A percentile compares a stretch with the other conserved stretches of the same genome.
Evolutionary conservation across 345 rosid species (phyloP).

Genomic region (Geranium rotundifolium): DNA sequence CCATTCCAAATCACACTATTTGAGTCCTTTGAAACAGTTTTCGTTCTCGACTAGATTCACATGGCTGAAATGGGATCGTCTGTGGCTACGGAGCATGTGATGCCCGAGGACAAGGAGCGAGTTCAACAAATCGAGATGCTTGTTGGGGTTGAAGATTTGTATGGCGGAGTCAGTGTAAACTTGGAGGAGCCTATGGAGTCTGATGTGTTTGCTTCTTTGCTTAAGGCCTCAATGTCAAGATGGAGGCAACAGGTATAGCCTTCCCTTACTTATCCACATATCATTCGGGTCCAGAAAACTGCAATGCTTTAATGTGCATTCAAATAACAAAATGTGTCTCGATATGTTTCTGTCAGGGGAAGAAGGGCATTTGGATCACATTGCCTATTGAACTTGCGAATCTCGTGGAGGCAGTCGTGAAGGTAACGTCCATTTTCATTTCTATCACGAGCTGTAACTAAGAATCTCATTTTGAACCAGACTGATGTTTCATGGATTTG

Average conservation of each 20-base stretch:
- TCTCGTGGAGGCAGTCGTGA: slow-evolving; percentile 67
- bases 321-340: too few species aligned
- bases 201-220: not conserved
- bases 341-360: slow-evolving; percentile 40
- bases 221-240: not conserved
- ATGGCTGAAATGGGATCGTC: too few species aligned
- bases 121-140: not conserved
- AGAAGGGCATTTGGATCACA: slow-evolving; percentile 83
- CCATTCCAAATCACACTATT: too few species aligned
- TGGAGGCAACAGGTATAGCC: slow-evolving; percentile 5
- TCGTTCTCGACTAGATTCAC: too few species aligned
- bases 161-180: slow-evolving; percentile 1
- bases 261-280: not conserved
- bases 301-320: too few species aligned
- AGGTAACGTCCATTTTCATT: slow-evolving; percentile 25
- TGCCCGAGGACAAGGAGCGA: not conserved
- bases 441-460: too few species aligned
- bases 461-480: not conserved
- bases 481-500: slow-evolving; percentile 4
- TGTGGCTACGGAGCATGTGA: not conserved
- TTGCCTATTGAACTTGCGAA: slow-evolving; percentile 50
- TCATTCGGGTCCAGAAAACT: not conserved
- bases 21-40: too few species aligned
- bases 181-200: slow-evolving; percentile 3
- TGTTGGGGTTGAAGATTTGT: not conserved